A percentile compares a stretch with the other conserved stretches of the same genome.
Evolutionary conservation across 257 asterid species (phyloP).

Genomic region (Apocynum venetum): DNA sequence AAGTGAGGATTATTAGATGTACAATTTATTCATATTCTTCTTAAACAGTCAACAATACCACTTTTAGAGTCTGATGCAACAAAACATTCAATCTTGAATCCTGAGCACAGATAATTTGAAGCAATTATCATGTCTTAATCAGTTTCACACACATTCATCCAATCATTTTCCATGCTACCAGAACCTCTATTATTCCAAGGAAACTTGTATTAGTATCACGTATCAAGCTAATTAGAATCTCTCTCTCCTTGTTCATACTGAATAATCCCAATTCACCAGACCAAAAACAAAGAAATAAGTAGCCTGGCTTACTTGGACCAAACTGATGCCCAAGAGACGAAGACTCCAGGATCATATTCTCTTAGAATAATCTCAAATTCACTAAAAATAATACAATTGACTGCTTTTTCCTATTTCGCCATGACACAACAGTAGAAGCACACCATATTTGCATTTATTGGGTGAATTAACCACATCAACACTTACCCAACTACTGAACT

Average conservation of each 20-base stretch:
- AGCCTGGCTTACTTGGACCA: not conserved
- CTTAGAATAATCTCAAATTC: not conserved
- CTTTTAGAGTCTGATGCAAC: not conserved
- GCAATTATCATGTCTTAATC: not conserved
- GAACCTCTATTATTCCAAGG: not conserved
- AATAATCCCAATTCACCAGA: not conserved
- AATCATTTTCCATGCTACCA: not conserved
- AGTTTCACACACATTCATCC: not conserved
- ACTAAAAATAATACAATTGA: not conserved
- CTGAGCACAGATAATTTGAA: not conserved
- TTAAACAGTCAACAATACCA: not conserved
- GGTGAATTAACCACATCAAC: not conserved
- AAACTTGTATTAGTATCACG: conserved; percentile 1
- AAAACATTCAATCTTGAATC: not conserved
- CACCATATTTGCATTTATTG: not conserved
- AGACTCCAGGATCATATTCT: not conserved
- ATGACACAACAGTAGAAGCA: not conserved
- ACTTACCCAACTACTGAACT: not conserved
- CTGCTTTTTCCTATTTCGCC: not conserved
- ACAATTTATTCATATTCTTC: not conserved
- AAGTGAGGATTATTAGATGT: conserved; percentile 6
- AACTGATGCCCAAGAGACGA: not conserved
- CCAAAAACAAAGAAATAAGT: not conserved
- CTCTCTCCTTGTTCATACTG: not conserved
- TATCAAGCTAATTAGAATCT: not conserved